These are phyloP conservation scores for Takashimella koratensis DNA, from an alignment of 1,284 basidiomycete species.

Conservation along the genomic window DNA sequence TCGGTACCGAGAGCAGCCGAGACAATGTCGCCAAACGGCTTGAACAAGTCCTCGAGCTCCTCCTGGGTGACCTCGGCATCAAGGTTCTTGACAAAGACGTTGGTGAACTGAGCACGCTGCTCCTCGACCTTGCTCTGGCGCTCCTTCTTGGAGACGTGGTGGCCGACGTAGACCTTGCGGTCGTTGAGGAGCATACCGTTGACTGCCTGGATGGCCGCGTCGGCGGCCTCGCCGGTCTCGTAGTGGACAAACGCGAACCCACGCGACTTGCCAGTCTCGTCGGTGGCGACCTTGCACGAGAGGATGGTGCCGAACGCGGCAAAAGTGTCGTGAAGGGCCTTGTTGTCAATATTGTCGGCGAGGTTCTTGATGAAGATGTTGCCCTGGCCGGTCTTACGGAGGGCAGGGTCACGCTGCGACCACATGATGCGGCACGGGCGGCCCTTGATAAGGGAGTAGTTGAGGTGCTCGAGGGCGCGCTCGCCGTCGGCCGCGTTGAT, in stretches of 20 bases:
- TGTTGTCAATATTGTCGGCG: conserved; percentile 98
- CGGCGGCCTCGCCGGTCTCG: conserved; percentile 94
- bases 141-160: conserved; percentile 98
- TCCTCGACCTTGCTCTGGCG: conserved; percentile 98
- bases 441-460: conserved; percentile 98
- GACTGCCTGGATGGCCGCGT: conserved; percentile 94
- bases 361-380: conserved; percentile 99
- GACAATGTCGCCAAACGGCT: conserved; percentile 76
- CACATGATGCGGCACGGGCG: conserved; percentile 99
- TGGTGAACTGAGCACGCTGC: conserved; percentile 94
- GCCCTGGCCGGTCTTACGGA: conserved; percentile 98
- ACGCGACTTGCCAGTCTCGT: conserved; percentile 86
- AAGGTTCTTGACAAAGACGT: conserved; percentile 97
- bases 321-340: conserved; percentile 99
- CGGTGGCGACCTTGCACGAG: conserved; percentile 98
- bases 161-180: conserved; percentile 97
- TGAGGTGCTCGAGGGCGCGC: conserved; percentile 97
- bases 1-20: conserved; percentile 79
- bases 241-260: conserved; percentile 85
- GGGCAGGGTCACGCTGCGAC: conserved; percentile 98
- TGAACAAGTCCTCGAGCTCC: conserved; percentile 82
- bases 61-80: conserved; percentile 78
- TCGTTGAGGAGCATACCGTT: conserved; percentile 99
- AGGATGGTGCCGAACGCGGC: conserved; percentile 98
- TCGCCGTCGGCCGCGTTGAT: conserved; percentile 96